phyloP scores from a whole-genome alignment of 768 basidiomycete species.

The Phylloporus sp. region DNA sequence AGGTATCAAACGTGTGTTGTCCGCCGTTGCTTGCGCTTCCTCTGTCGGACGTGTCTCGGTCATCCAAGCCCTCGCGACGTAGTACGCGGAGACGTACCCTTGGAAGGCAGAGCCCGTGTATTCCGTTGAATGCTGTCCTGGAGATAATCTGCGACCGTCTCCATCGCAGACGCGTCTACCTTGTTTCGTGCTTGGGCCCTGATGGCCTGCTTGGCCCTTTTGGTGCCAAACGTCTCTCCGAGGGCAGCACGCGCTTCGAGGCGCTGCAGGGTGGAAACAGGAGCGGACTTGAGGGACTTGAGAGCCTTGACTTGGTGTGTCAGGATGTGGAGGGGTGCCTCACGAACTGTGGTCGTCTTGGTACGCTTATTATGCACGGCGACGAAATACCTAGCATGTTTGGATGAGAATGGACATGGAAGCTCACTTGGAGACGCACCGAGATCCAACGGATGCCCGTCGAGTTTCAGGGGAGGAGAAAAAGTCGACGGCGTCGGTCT shows the following conservation, averaged over 20 bases:
- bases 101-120: slow-evolving; percentile 61
- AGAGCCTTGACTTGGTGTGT: slow-evolving; percentile 79
- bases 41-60: slow-evolving; percentile 37
- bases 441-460: slow-evolving; percentile 55
- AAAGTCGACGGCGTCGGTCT: slow-evolving; percentile 82
- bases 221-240: slow-evolving; percentile 91
- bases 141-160: slow-evolving; percentile 73
- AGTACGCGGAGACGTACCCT: slow-evolving; percentile 44
- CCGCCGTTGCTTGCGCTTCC: slow-evolving; percentile 57
- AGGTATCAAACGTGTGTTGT: slow-evolving; percentile 71
- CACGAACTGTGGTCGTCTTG: slow-evolving; percentile 62
- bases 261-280: slow-evolving; percentile 46
- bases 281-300: slow-evolving; percentile 53
- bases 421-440: slow-evolving; percentile 41
- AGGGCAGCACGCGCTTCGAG: slow-evolving; percentile 68
- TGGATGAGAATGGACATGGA: slow-evolving; percentile 1
- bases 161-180: slow-evolving; percentile 85
- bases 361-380: slow-evolving; percentile 78
- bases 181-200: slow-evolving; percentile 83
- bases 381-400: slow-evolving; percentile 62
- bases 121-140: slow-evolving; percentile 78
- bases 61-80: background rate
- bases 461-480: slow-evolving; percentile 55
- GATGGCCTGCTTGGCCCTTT: slow-evolving; percentile 86
- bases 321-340: slow-evolving; percentile 63